These are phyloP conservation scores for Gracilaria domingensis DNA, from an alignment of 23 red algal species.

Conservation along the genomic window DNA sequence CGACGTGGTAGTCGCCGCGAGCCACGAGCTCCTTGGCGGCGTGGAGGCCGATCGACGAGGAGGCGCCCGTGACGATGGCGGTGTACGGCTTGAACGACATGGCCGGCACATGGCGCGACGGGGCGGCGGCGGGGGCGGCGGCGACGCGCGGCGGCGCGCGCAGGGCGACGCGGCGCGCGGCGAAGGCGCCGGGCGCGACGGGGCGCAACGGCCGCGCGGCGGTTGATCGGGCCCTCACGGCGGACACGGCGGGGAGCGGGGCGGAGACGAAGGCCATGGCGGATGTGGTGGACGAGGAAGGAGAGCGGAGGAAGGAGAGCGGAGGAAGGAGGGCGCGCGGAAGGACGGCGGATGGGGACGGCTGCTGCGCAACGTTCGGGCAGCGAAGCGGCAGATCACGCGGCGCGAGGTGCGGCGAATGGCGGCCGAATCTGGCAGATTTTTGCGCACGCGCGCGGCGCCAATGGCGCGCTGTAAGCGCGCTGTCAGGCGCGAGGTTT, in stretches of 20 bases:
- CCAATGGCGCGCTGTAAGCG: not conserved
- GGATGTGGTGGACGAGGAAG: not conserved
- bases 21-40: conserved; percentile 79
- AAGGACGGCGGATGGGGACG: not conserved
- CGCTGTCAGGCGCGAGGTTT: not conserved
- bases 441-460: not conserved
- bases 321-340: not conserved
- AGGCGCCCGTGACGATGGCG: conserved; percentile 92
- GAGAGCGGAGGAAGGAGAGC: not conserved
- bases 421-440: not conserved
- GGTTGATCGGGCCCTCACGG: not conserved
- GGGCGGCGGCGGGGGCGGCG: not conserved
- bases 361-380: not conserved
- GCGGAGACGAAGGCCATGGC: conserved; percentile 33
- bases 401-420: not conserved
- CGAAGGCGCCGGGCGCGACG: conserved; percentile 3
- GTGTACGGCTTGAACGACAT: conserved; percentile 61
- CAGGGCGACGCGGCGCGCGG: not conserved
- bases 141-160: not conserved
- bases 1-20: conserved; percentile 79
- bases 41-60: conserved; percentile 80
- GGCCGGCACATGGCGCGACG: too few relatives aligned
- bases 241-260: not conserved
- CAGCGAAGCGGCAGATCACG: conserved; percentile 4
- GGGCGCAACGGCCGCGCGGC: not conserved